Conservation (phyloP, 1,284 basidiomycete species). For the Mycosarcoma maydis region DNA sequence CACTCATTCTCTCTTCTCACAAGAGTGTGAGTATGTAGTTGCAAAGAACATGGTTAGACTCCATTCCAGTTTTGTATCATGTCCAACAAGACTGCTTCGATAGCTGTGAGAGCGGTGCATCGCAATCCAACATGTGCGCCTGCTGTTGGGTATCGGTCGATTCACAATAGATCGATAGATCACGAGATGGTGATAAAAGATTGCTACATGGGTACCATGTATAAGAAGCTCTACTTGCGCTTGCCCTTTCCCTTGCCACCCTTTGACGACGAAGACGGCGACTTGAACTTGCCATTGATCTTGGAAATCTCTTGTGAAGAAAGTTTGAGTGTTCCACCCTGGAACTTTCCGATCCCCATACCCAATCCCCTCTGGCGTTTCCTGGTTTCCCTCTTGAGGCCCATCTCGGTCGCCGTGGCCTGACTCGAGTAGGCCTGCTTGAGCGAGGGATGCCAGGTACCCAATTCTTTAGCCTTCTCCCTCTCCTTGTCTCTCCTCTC, state of each 20-base stretch:
- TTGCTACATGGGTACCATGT: not conserved
- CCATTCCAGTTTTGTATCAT: too few species aligned
- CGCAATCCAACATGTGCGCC: too few species aligned
- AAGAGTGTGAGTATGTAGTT: too few species aligned
- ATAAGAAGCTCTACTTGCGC: conserved; percentile 16
- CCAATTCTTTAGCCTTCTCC: conserved; percentile 62
- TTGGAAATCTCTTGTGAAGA: conserved; percentile 51
- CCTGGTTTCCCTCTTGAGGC: conserved; percentile 42
- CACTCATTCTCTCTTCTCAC: too few species aligned
- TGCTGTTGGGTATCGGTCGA: too few species aligned
- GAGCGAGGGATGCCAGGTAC: conserved; percentile 57
- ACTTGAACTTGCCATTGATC: conserved; percentile 42
- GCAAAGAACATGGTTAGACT: too few species aligned
- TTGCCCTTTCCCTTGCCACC: conserved; percentile 13
- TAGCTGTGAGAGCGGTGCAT: too few species aligned
- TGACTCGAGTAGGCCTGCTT: conserved; percentile 47
- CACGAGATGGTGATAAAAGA: too few species aligned
- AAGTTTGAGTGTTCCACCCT: conserved; percentile 55
- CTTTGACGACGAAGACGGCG: conserved; percentile 10
- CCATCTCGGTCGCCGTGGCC: conserved; percentile 52
- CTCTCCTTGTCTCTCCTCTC: conserved; percentile 59
- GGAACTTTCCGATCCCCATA: conserved; percentile 63
- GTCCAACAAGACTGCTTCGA: too few species aligned
- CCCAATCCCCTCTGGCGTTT: conserved; percentile 57
- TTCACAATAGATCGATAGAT: too few species aligned